Conservation (phyloP, 306 rosid species). For the Cucurbita pepo region DNA sequence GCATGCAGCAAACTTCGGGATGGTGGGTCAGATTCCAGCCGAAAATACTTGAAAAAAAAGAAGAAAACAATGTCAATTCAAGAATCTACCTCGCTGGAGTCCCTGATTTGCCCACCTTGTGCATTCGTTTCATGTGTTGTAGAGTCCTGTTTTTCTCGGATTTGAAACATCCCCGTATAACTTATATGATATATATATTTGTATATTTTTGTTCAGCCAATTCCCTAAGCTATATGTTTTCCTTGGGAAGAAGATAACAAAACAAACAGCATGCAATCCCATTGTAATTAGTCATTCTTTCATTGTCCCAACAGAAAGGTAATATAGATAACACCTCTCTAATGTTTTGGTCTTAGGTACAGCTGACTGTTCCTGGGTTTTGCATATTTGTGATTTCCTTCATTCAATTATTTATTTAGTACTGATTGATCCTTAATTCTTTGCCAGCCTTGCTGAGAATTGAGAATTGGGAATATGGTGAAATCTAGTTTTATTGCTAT, state of each 20-base stretch:
- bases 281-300: constrained; percentile 3
- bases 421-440: not conserved
- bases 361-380: not conserved
- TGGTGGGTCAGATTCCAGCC: constrained; percentile 36
- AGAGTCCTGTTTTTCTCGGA: not conserved
- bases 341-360: not conserved
- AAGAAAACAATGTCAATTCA: not conserved
- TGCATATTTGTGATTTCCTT: not conserved
- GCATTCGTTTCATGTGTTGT: constrained; percentile 2
- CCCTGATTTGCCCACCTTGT: not conserved
- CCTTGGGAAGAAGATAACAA: not conserved
- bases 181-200: not conserved
- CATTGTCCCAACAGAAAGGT: constrained; percentile 2
- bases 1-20: constrained; percentile 27
- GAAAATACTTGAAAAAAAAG: constrained; percentile 23
- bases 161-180: not conserved
- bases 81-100: not conserved
- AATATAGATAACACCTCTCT: not conserved
- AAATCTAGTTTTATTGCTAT: not conserved
- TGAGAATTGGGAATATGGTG: not conserved
- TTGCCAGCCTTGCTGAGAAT: not conserved
- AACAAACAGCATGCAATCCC: not conserved
- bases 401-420: not conserved
- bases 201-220: not conserved
- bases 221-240: not conserved